Evolutionary conservation across 768 basidiomycete species (phyloP).

Genomic region (Pseudohyphozyma bogoriensis): DNA sequence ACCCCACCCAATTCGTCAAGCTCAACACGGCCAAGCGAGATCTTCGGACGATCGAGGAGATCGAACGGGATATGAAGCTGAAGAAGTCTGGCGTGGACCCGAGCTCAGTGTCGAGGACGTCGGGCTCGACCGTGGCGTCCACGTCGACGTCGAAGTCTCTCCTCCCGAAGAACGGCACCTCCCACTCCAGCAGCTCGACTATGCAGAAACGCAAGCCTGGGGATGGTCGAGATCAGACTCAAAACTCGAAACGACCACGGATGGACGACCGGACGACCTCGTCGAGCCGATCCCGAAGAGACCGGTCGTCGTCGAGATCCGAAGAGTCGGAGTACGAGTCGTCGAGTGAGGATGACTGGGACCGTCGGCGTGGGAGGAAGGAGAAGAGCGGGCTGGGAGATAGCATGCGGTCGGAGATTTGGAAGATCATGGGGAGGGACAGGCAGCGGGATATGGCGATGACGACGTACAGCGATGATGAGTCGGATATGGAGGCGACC

Average conservation of each 20-base stretch:
- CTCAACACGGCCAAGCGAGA: conserved; percentile 31
- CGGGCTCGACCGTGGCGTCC: not conserved
- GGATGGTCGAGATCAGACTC: not conserved
- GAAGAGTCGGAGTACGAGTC: not conserved
- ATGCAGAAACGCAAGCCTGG: not conserved
- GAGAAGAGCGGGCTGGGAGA: not conserved
- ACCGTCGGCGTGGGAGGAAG: not conserved
- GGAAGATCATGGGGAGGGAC: conserved; percentile 8
- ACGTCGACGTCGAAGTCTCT: not conserved
- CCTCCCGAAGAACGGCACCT: not conserved
- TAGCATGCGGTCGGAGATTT: conserved; percentile 5
- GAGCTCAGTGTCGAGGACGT: not conserved
- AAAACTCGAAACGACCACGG: not conserved
- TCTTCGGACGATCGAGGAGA: conserved; percentile 32
- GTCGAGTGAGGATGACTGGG: not conserved
- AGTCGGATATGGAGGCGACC: conserved; percentile 31
- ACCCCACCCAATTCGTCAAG: conserved; percentile 5
- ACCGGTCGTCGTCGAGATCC: not conserved
- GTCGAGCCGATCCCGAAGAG: not conserved
- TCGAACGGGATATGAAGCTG: conserved; percentile 27
- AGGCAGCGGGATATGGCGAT: conserved; percentile 2
- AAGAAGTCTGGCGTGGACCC: conserved; percentile 5
- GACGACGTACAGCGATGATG: conserved; percentile 20
- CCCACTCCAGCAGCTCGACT: too few species aligned
- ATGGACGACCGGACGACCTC: not conserved